A percentile compares a stretch with the other conserved stretches of the same genome.
phyloP scores from a whole-genome alignment of 306 rosid species.

The Leucaena leucocephala region DNA sequence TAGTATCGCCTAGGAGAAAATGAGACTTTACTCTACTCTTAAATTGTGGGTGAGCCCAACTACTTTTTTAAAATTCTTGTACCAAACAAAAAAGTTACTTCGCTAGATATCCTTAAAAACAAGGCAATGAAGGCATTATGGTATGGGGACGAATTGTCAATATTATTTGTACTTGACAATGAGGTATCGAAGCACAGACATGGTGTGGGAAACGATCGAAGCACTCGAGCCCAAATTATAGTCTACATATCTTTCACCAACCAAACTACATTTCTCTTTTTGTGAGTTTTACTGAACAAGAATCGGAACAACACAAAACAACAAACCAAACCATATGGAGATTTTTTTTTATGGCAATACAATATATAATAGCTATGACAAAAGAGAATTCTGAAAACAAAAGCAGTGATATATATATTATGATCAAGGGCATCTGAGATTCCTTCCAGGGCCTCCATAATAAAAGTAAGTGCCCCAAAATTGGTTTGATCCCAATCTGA shows the following conservation, averaged over 20 bases:
- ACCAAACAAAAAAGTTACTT: too few relatives aligned
- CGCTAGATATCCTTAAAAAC: too few relatives aligned
- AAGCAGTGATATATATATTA: neutral
- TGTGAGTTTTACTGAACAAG: conserved; percentile 9
- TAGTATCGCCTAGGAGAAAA: too few relatives aligned
- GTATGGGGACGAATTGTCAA: neutral
- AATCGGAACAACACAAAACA: neutral
- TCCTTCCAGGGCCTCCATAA: conserved; percentile 99
- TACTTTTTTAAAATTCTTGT: too few relatives aligned
- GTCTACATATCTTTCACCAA: neutral
- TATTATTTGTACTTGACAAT: neutral
- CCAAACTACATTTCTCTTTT: conserved; percentile 11
- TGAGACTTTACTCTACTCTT: too few relatives aligned
- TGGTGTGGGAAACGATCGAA: conserved; percentile 10
- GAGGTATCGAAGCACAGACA: neutral
- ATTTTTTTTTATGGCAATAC: conserved; percentile 31
- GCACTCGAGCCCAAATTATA: neutral
- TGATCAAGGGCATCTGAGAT: conserved; percentile 84
- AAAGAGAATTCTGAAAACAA: neutral
- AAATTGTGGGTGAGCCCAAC: too few relatives aligned
- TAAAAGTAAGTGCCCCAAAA: conserved; percentile 96
- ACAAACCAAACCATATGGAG: neutral
- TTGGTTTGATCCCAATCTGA: conserved; percentile 69
- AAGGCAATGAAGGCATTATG: too few relatives aligned
- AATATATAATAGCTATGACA: conserved; percentile 27